These are phyloP conservation scores for Glaciozyma martinii DNA, from an alignment of 768 basidiomycete species.

Conservation along the genomic window DNA sequence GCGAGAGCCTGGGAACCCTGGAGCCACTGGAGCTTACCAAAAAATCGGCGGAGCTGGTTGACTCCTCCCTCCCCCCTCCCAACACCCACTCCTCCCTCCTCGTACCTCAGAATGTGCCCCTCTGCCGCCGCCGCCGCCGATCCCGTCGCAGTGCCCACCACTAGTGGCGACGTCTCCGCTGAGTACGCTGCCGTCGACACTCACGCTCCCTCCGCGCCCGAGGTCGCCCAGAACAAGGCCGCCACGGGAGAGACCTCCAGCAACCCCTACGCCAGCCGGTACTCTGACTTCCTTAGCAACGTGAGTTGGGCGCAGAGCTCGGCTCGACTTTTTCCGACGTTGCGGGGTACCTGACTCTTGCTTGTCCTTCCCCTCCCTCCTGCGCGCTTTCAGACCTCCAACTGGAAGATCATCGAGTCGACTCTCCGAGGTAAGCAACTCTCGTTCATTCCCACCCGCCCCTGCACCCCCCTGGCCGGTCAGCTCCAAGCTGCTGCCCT, in stretches of 20 bases:
- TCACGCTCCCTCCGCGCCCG: slow-evolving; percentile 19
- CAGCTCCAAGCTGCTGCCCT: background rate
- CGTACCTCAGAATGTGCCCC: slow-evolving; percentile 18
- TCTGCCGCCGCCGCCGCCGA: slow-evolving; percentile 10
- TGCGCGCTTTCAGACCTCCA: slow-evolving; percentile 45
- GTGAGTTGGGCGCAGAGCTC: slow-evolving; percentile 5
- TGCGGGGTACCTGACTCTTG: slow-evolving; percentile 1
- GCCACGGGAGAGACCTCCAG: background rate
- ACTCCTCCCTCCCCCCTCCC: background rate
- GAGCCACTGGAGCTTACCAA: no score
- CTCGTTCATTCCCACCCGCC: background rate
- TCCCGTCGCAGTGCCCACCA: slow-evolving; percentile 20
- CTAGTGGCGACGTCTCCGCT: slow-evolving; percentile 18
- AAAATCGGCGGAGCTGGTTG: background rate
- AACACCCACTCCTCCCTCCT: background rate
- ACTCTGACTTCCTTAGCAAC: slow-evolving; percentile 34
- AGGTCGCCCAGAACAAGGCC: slow-evolving; percentile 1
- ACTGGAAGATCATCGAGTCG: slow-evolving; percentile 94
- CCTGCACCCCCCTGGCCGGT: background rate
- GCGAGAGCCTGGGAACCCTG: no score
- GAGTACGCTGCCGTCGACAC: slow-evolving; percentile 26
- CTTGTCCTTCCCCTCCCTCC: background rate
- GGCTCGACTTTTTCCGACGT: background rate
- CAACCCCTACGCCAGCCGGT: slow-evolving; percentile 28
- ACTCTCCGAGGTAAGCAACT: slow-evolving; percentile 67